A percentile compares a stretch with the other conserved stretches of the same genome.
Conservation (phyloP, 192 early-diverging fungal species). For the Coemansia sp. region DNA sequence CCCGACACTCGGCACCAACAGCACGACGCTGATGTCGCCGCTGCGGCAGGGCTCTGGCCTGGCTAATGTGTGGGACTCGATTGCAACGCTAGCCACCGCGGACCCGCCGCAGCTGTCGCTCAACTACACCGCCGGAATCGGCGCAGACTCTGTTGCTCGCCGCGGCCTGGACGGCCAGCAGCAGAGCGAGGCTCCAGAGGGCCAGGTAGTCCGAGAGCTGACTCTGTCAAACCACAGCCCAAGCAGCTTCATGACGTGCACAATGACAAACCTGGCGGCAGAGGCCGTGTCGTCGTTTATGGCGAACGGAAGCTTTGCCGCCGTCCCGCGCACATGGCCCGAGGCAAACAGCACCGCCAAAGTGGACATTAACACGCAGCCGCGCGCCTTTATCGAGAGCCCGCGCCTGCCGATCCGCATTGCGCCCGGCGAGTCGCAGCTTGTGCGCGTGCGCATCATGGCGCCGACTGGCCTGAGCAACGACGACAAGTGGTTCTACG, state of each 20-base stretch:
- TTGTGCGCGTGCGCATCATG: conserved; percentile 26
- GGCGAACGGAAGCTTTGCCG: conserved; percentile 45
- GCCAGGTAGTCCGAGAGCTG: conserved; percentile 18
- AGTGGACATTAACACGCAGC: conserved; percentile 26
- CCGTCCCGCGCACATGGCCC: conserved; percentile 34
- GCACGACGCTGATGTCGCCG: conserved; percentile 33
- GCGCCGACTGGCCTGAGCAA: conserved; percentile 30
- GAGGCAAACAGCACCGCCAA: conserved; percentile 5
- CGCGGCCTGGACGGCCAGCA: conserved; percentile 2
- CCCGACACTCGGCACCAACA: conserved; percentile 26
- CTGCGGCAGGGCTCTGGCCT: conserved; percentile 47
- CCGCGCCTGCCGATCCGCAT: conserved; percentile 32
- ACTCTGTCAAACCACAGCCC: conserved; percentile 37
- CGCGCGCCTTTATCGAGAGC: conserved; percentile 27
- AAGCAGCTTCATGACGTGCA: conserved; percentile 28
- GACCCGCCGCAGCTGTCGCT: conserved; percentile 43
- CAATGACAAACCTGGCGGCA: conserved; percentile 42
- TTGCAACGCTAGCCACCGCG: conserved; percentile 25
- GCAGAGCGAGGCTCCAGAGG: neutral
- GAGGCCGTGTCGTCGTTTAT: conserved; percentile 39
- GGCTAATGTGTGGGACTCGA: conserved; percentile 37
- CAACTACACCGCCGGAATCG: conserved; percentile 27
- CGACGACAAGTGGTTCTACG: conserved; percentile 38
- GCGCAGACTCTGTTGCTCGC: neutral
- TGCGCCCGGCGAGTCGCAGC: conserved; percentile 21